Conservation (phyloP, 2,329 filamentous ascomycete species). For the Didymella pinodella region DNA sequence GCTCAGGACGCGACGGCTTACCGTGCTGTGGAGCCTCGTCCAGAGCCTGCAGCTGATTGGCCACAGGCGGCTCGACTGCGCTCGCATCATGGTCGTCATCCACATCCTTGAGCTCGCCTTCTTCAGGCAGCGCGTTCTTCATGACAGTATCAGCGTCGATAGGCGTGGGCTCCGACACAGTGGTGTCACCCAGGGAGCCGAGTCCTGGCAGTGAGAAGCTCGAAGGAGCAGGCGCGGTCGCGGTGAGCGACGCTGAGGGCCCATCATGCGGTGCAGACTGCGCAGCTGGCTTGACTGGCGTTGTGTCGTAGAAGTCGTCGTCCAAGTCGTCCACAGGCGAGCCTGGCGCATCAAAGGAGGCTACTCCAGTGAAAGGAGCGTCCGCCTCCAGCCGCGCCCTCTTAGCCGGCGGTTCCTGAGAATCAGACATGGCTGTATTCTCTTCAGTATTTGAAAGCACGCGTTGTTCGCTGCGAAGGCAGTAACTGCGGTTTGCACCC, state of each 20-base stretch:
- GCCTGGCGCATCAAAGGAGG: conserved; percentile 46
- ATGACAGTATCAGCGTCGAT: conserved; percentile 26
- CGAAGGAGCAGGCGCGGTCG: conserved; percentile 36
- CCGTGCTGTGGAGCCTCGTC: conserved; percentile 38
- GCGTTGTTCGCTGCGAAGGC: conserved; percentile 35
- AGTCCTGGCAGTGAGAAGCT: conserved; percentile 48
- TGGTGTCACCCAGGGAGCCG: conserved; percentile 39
- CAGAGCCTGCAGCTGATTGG: conserved; percentile 33
- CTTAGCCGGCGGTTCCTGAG: conserved; percentile 52
- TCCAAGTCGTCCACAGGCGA: conserved; percentile 52
- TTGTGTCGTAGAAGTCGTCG: conserved; percentile 51
- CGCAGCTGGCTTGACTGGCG: conserved; percentile 40
- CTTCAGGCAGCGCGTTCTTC: conserved; percentile 37
- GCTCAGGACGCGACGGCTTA: conserved; percentile 37
- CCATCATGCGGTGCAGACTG: conserved; percentile 30
- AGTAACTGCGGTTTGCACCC: conserved; percentile 41
- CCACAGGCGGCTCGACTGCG: conserved; percentile 29
- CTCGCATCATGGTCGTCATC: conserved; percentile 40
- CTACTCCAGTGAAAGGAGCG: conserved; percentile 46
- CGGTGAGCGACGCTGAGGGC: conserved; percentile 29
- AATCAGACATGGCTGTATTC: conserved; percentile 45
- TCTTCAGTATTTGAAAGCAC: conserved; percentile 39
- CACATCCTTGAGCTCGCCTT: conserved; percentile 47
- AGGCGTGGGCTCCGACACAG: conserved; percentile 30
- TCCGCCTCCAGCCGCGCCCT: conserved; percentile 51